phyloP scores from a whole-genome alignment of 2,329 filamentous ascomycete species.

The Colletotrichum sp. region DNA sequence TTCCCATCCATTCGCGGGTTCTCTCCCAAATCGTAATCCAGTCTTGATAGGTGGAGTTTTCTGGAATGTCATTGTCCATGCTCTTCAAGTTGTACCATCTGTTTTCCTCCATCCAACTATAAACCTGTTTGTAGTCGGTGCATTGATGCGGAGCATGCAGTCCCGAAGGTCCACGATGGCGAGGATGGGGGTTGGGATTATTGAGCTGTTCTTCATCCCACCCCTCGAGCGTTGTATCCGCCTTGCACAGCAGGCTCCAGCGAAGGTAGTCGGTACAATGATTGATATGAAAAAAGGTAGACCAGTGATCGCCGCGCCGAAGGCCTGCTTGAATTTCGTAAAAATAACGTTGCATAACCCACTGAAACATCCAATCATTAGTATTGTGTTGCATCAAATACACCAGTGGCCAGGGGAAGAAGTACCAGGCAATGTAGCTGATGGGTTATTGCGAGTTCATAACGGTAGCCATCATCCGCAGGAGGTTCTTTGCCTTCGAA shows the following conservation, averaged over 20 bases:
- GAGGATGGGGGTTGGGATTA: not conserved
- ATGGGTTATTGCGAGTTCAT: not conserved
- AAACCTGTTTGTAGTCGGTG: not conserved
- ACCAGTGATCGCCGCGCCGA: not conserved
- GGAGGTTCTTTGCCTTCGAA: not conserved
- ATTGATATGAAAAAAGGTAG: not conserved
- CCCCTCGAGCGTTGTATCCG: not conserved
- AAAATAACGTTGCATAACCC: not conserved
- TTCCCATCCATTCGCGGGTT: not conserved
- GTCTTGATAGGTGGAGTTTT: not conserved
- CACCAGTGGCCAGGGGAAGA: too few relatives aligned
- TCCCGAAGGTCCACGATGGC: not conserved
- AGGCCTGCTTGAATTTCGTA: not conserved
- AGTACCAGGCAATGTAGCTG: not conserved
- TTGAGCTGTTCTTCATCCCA: not conserved
- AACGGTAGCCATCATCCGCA: not conserved
- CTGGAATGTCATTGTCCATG: not conserved
- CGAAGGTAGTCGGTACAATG: not conserved
- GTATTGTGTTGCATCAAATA: too few relatives aligned
- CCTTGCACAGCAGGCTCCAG: not conserved
- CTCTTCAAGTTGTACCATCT: not conserved
- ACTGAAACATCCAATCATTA: too few relatives aligned
- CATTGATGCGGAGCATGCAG: not conserved
- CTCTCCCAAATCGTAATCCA: not conserved
- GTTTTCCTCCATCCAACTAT: not conserved